Conservation (phyloP, 2,329 filamentous ascomycete genomes). For the Fusarium sp. region DNA sequence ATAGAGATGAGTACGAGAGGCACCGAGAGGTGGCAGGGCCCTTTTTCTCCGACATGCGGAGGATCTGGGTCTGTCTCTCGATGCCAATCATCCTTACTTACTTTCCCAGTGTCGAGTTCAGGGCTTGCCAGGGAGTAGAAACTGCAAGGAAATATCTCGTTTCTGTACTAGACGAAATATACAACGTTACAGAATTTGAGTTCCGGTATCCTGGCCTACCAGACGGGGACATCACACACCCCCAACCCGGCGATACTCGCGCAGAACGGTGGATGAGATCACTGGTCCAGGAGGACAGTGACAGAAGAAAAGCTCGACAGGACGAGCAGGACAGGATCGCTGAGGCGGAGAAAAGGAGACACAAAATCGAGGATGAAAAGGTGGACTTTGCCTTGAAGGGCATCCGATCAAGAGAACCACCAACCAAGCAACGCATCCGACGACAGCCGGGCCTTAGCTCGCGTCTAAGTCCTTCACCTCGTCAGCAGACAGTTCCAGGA, state of each 20-base stretch:
- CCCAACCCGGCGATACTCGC: neutral
- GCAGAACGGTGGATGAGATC: conserved; percentile 20
- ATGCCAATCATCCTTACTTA: conserved; percentile 4
- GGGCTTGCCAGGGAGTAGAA: conserved; percentile 1
- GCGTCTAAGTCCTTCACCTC: neutral
- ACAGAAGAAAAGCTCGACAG: neutral
- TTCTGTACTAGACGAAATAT: conserved; percentile 7
- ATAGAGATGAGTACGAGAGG: neutral
- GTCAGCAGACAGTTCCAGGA: neutral
- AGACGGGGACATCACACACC: neutral
- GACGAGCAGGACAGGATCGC: neutral
- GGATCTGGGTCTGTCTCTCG: conserved; percentile 9
- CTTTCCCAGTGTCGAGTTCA: neutral
- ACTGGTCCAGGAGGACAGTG: conserved; percentile 8
- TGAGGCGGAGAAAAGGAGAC: neutral
- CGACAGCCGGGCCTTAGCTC: neutral
- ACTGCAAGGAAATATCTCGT: neutral
- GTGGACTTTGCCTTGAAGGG: neutral
- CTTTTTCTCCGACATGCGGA: neutral
- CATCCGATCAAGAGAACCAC: neutral
- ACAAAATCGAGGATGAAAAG: neutral
- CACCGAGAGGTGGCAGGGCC: neutral
- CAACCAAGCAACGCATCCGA: neutral
- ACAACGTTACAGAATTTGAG: conserved; percentile 1
- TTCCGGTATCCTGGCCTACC: conserved; percentile 1